phyloP scores from a whole-genome alignment of 345 rosid genomes.

The Eucalyptus erythrocorys region DNA sequence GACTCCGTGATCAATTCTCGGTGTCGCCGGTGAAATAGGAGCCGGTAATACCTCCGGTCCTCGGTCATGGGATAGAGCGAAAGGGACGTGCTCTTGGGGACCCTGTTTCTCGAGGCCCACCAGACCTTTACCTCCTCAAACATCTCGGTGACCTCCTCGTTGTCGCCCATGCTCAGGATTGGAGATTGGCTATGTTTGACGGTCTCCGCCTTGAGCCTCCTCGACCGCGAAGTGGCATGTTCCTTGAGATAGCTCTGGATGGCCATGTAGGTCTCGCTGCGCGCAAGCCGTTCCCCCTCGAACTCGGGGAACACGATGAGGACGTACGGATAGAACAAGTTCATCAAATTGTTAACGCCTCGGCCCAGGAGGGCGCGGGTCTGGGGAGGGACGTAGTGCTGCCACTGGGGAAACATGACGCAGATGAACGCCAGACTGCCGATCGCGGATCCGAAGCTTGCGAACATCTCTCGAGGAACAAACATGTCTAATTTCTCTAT shows the following conservation, averaged over 20 bases:
- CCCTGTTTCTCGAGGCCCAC: conserved; percentile 21
- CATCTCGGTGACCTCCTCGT: conserved; percentile 29
- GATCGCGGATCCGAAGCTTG: background rate
- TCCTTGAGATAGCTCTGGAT: conserved; percentile 30
- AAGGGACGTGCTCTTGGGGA: background rate
- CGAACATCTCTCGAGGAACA: background rate
- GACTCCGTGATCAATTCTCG: conserved; percentile 13
- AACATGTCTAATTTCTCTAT: background rate
- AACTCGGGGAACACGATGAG: conserved; percentile 29
- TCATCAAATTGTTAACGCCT: background rate
- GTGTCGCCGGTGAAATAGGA: conserved; percentile 27
- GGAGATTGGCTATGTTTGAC: conserved; percentile 20
- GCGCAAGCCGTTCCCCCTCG: conserved; percentile 11
- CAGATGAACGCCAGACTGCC: background rate
- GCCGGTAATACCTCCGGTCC: conserved; percentile 21
- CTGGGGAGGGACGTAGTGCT: conserved; percentile 14
- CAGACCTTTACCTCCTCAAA: conserved; percentile 21
- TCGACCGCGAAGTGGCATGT: conserved; percentile 18
- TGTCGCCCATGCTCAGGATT: conserved; percentile 26
- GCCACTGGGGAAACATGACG: conserved; percentile 1
- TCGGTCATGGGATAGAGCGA: conserved; percentile 12
- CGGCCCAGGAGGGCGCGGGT: conserved; percentile 1
- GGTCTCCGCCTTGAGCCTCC: conserved; percentile 36
- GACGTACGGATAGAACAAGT: conserved; percentile 24
- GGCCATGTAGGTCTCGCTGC: conserved; percentile 19